Percentiles rank a stretch among this genome's conserved stretches.
Evolutionary conservation across 768 basidiomycete genomes (phyloP).

Genomic region (Phylloporus sp.): DNA sequence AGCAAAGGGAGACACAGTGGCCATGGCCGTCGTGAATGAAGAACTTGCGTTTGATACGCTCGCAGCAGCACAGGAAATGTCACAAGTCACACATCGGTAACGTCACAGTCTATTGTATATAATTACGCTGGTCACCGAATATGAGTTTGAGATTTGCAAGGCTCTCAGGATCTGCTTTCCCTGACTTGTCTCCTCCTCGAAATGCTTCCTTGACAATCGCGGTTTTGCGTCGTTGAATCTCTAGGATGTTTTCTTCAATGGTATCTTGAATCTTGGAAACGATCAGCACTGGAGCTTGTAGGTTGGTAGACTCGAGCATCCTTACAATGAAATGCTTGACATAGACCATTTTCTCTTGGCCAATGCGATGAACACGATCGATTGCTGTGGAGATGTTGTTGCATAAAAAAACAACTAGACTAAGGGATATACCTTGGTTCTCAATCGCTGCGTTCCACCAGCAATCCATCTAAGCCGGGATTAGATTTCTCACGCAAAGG

Average conservation of each 20-base stretch:
- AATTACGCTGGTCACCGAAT: constrained; percentile 43
- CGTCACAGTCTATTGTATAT: constrained; percentile 47
- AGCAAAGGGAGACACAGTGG: constrained; percentile 56
- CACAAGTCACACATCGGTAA: constrained; percentile 21
- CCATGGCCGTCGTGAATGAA: constrained; percentile 27
- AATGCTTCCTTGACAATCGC: constrained; percentile 86
- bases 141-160: constrained; percentile 67
- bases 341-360: constrained; percentile 76
- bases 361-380: constrained; percentile 82
- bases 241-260: constrained; percentile 74
- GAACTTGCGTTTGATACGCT: constrained; percentile 12
- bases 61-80: constrained; percentile 23
- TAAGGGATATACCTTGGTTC: constrained; percentile 56
- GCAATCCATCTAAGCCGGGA: constrained; percentile 69
- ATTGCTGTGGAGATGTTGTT: constrained; percentile 51
- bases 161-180: constrained; percentile 60
- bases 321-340: constrained; percentile 83
- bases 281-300: background rate
- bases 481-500: background rate
- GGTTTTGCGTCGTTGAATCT: constrained; percentile 83
- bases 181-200: constrained; percentile 46
- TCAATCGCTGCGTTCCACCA: constrained; percentile 90
- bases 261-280: constrained; percentile 57
- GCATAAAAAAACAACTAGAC: background rate
- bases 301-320: background rate